Conservation (phyloP, 1,284 basidiomycete species). For the Ceratobasidium sp. region DNA sequence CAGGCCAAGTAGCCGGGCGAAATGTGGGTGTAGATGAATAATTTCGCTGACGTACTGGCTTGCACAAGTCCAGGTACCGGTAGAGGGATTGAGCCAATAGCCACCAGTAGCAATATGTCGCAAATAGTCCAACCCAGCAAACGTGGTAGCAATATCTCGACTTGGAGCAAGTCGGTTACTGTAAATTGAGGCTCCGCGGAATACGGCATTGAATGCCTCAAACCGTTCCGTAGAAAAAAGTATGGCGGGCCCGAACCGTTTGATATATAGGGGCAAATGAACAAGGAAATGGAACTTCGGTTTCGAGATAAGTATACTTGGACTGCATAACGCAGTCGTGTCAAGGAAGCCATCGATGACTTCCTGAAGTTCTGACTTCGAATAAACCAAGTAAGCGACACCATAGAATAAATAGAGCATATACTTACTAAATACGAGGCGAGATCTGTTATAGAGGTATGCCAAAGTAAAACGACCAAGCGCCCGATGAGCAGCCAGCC, state of each 20-base stretch:
- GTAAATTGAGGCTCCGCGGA: slow-evolving; percentile 56
- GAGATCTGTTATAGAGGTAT: slow-evolving; percentile 58
- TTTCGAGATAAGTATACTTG: slow-evolving; percentile 56
- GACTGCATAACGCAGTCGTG: slow-evolving; percentile 39
- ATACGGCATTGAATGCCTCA: slow-evolving; percentile 61
- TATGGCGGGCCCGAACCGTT: slow-evolving; percentile 58
- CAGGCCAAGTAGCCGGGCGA: too few species aligned
- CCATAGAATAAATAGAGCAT: not conserved
- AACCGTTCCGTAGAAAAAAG: slow-evolving; percentile 59
- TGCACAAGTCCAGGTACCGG: too few species aligned
- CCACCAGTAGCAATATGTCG: slow-evolving; percentile 54
- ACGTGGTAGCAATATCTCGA: slow-evolving; percentile 57
- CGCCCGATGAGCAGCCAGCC: slow-evolving; percentile 58
- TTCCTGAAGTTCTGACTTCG: slow-evolving; percentile 52
- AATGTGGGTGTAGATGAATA: too few species aligned
- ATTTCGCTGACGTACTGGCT: too few species aligned
- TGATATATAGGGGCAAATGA: slow-evolving; percentile 57
- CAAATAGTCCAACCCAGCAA: slow-evolving; percentile 57
- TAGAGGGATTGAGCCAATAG: too few species aligned
- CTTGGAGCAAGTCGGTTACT: slow-evolving; percentile 49
- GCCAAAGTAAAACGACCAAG: slow-evolving; percentile 59
- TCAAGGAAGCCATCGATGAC: slow-evolving; percentile 51
- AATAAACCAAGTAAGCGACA: not conserved
- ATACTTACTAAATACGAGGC: slow-evolving; percentile 56
- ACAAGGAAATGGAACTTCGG: slow-evolving; percentile 59